Evolutionary conservation across 768 basidiomycete species (phyloP), one percentile per base, ranked within the genome.

Genomic region (Cyclocybe aegerita): DNA sequence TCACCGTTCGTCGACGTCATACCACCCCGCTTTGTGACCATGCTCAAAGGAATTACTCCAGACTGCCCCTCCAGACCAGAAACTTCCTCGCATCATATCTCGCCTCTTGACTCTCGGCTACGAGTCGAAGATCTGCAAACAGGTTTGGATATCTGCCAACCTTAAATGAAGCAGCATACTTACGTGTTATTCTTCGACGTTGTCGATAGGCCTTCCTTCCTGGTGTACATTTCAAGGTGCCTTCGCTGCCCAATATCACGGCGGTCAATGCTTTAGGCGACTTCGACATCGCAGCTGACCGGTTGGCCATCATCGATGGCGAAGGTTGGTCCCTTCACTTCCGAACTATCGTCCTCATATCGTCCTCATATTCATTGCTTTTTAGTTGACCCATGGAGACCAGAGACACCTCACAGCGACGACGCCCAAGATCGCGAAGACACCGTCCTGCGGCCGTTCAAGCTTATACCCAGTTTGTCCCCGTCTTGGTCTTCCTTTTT

Each of bases 311-410:
- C 59, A 89, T 98, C 49, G 90, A 93, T 58, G 90, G 90, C 7
- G 86, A 90, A 78, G 79, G 88, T 87, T 41, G 7, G 70, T 59
- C 1, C 34, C 31, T 45, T 29, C 29, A 11, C 9, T 32, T 35
- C 48, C 39, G 32, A 39, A 52, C 8, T 11, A 32, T 42, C 16
- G 12, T 15, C 35, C 29, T 11, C 15, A 4, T 33, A 12, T 46
- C 39, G 6, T 43, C 10, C 31, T 16, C 39, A 16, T 16, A 34
- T 5, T 14, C 40, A 2, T 46, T 9, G 3, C 39, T 34, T 9
- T 16, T 6, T 37, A 90, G 90, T 88, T 31, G 93, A 96, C 68
- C 93, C 93, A 11, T 97, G 93, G 93, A 79, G 87, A 49, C 91
- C 93, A 0, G 83, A 82, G 58, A 92, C 90, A 8, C 90, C 90